A percentile compares a stretch with the other conserved stretches of the same genome.
Conservation (phyloP, 2,329 filamentous ascomycete species). For the Akanthomyces uredinophilus region DNA sequence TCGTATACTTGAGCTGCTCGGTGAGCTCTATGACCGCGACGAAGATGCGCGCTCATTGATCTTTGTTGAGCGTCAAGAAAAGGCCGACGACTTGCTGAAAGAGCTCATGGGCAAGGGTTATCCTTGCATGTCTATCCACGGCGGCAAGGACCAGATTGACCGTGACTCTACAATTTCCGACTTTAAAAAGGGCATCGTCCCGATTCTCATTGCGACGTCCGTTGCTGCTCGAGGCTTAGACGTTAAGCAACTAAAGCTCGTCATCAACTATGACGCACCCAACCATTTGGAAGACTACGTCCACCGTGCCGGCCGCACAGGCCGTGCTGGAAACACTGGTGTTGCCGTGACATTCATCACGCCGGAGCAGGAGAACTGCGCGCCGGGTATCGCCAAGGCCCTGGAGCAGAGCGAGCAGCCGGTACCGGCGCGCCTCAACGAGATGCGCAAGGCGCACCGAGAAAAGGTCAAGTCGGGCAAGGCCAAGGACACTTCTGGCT, state of each 20-base stretch:
- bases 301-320: constrained; percentile 87
- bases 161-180: constrained; percentile 88
- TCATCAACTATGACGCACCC: constrained; percentile 91
- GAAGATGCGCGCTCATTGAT: constrained; percentile 87
- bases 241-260: constrained; percentile 91
- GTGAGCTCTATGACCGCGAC: constrained; percentile 78
- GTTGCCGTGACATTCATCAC: constrained; percentile 94
- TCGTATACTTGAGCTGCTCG: constrained; percentile 78
- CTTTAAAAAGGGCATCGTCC: constrained; percentile 87
- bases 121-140: constrained; percentile 88
- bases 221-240: constrained; percentile 93
- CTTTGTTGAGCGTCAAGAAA: constrained; percentile 89
- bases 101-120: constrained; percentile 81
- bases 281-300: constrained; percentile 97
- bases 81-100: constrained; percentile 72
- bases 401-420: constrained; percentile 86
- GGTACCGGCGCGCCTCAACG: constrained; percentile 63
- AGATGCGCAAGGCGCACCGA: constrained; percentile 67
- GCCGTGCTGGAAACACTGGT: constrained; percentile 88
- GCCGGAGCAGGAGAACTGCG: constrained; percentile 84
- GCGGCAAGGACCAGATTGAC: constrained; percentile 89
- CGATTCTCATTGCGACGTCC: constrained; percentile 89
- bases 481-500: constrained; percentile 83
- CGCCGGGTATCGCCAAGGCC: constrained; percentile 82
- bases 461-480: constrained; percentile 92